A percentile compares a stretch with the other conserved stretches of the same genome.
Evolutionary conservation across 768 basidiomycete species (phyloP).

Genomic region (Tricholoma terreum): DNA sequence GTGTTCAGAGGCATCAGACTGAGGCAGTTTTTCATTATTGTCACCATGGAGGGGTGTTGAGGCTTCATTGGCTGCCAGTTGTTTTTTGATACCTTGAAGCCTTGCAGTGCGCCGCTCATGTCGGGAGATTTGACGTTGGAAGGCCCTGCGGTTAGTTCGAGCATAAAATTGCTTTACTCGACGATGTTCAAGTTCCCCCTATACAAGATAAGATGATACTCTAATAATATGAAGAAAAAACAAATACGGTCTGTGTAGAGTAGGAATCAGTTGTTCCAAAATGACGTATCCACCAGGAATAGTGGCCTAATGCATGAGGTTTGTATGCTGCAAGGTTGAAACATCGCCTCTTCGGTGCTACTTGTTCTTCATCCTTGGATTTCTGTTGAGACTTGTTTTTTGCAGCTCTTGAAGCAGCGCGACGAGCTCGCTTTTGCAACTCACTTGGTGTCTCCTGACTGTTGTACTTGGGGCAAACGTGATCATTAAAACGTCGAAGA

Average conservation of each 20-base stretch:
- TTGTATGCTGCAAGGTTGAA: constrained; percentile 27
- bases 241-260: constrained; percentile 29
- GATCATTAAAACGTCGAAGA: constrained; percentile 7
- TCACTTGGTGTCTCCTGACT: constrained; percentile 10
- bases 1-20: not conserved
- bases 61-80: not conserved
- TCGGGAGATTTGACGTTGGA: not conserved
- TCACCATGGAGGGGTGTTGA: not conserved
- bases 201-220: not conserved
- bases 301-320: constrained; percentile 28
- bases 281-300: constrained; percentile 15
- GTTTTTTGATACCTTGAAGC: not conserved
- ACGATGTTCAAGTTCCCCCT: not conserved
- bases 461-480: constrained; percentile 5
- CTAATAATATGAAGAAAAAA: not conserved
- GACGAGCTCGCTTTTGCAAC: constrained; percentile 1
- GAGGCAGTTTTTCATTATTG: not conserved
- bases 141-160: not conserved
- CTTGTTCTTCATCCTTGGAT: not conserved
- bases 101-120: not conserved
- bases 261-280: constrained; percentile 33
- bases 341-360: not conserved
- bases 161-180: not conserved
- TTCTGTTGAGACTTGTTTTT: not conserved
- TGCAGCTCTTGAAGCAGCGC: not conserved